These are phyloP conservation scores for Sonneratia caseolaris DNA, from an alignment of 345 rosid species.

Conservation along the genomic window DNA sequence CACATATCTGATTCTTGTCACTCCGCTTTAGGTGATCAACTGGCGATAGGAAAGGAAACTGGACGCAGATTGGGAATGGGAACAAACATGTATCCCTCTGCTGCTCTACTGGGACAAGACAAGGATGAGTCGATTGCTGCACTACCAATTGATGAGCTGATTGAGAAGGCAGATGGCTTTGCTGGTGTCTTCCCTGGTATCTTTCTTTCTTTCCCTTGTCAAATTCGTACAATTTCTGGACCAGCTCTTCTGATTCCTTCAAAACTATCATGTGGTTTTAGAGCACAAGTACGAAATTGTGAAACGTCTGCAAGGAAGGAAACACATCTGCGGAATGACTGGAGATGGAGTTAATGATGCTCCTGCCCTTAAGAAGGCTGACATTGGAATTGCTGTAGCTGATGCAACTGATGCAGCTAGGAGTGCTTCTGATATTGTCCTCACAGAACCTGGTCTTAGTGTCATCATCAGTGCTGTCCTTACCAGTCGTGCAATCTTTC, in stretches of 20 bases:
- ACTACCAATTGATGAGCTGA: slow-evolving; percentile 89
- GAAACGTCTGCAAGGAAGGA: slow-evolving; percentile 89
- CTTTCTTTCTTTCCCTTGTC: neutral
- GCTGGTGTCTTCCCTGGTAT: slow-evolving; percentile 98
- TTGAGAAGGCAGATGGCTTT: slow-evolving; percentile 98
- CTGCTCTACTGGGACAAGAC: slow-evolving; percentile 87
- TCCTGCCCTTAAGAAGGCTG: slow-evolving; percentile 98
- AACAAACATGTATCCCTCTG: slow-evolving; percentile 97
- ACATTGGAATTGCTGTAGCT: slow-evolving; percentile 98
- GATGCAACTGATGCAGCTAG: slow-evolving; percentile 99
- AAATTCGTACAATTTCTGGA: neutral
- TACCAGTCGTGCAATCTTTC: slow-evolving; percentile 95
- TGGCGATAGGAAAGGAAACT: slow-evolving; percentile 96
- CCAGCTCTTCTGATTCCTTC: slow-evolving; percentile 5
- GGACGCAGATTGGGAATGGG: slow-evolving; percentile 99
- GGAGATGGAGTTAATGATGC: slow-evolving; percentile 99
- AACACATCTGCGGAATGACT: slow-evolving; percentile 99
- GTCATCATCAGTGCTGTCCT: slow-evolving; percentile 97
- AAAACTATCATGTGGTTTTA: slow-evolving; percentile 12
- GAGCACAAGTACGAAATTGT: slow-evolving; percentile 99
- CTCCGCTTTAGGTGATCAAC: slow-evolving; percentile 68
- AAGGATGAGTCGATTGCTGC: slow-evolving; percentile 90
- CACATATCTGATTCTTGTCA: slow-evolving; percentile 13
- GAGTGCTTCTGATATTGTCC: slow-evolving; percentile 94
- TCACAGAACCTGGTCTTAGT: slow-evolving; percentile 96